Evolutionary conservation across 176 grass and related monocot genomes (phyloP), one percentile per base, ranked within the genome.

Genomic region (Paspalum notatum): DNA sequence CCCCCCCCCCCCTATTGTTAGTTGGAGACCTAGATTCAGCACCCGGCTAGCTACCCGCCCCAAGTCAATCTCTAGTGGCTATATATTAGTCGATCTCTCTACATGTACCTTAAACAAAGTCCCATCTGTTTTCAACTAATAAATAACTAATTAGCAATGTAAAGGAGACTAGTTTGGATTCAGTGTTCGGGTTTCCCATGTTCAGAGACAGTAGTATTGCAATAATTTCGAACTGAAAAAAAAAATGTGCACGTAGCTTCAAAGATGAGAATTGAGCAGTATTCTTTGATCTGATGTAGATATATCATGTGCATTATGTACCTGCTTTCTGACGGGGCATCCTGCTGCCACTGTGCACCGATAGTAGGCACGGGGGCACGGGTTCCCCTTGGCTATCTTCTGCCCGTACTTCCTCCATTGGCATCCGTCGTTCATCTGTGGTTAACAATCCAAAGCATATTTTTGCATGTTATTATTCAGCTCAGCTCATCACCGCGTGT

Each of bases 401-500:
- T 98, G 95, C 10, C 95, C 95, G 38, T 98, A 92, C 80, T 97
- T 98, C 26, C 92, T 94, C 95, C 95, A 98, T 20, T 94, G 95
- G 56, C 90, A 94, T 14, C 95, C 92, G 7, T 98, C 95, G 27
- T 87, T 89, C 92, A 98, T 94, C 95, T 94, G 80, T 94, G 80
- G 26, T 66, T 0, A 80, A 67, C 44, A 44, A 68, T n/a, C 17
- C 26, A 68, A 51, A 82, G 14, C 7, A 47, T 21, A 47, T 21
- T 11, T 52, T 25, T 48, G 17, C 20, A 41, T 66, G 66, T 47
- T 42, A 25, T 74, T 84, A 25, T 74, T 84, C 12, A 66, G 54
- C n/a, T 13, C 40, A 46, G 38, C 59, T 78, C 12, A 52, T 62
- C 25, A 25, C 5, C 48, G 51, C 26, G 20, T 59, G 1, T 18